Percentiles rank a stretch among this genome's conserved stretches.
phyloP scores from a whole-genome alignment of 441 rosid species.

The Hura crepitans region DNA sequence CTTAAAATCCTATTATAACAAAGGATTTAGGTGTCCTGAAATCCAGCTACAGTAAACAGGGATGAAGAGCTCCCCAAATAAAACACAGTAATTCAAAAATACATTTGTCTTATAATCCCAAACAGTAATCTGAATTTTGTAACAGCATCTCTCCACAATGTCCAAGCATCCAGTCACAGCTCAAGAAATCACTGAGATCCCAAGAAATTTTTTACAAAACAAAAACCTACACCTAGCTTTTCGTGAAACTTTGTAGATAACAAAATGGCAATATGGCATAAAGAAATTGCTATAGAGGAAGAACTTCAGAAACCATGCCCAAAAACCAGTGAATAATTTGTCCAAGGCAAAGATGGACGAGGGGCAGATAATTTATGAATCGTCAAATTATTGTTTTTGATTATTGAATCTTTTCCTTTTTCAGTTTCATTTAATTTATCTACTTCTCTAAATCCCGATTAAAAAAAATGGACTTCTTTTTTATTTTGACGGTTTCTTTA shows the following conservation, averaged over 20 bases:
- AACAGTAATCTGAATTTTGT: not conserved
- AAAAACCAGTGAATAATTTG: not conserved
- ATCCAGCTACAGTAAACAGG: too few relatives aligned
- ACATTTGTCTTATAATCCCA: not conserved
- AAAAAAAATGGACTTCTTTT: too few relatives aligned
- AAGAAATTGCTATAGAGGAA: not conserved
- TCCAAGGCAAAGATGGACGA: not conserved
- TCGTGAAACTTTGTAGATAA: not conserved
- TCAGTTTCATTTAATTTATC: not conserved
- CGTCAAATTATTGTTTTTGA: not conserved
- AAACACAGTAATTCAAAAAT: not conserved
- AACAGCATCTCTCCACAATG: not conserved
- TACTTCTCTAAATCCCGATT: not conserved
- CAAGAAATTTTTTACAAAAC: not conserved
- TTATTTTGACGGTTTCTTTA: too few relatives aligned
- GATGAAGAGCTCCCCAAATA: too few relatives aligned
- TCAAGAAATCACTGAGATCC: not conserved
- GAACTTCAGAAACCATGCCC: not conserved
- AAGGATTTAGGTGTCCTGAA: too few relatives aligned
- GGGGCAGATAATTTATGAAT: not conserved
- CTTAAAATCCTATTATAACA: not conserved
- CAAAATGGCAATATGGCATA: slow-evolving; percentile 1
- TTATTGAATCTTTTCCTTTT: not conserved
- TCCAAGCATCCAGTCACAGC: not conserved
- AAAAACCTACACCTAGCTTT: not conserved